phyloP scores from a whole-genome alignment of 78 protist genomes.

The Anaeramoeba flamelloides region DNA sequence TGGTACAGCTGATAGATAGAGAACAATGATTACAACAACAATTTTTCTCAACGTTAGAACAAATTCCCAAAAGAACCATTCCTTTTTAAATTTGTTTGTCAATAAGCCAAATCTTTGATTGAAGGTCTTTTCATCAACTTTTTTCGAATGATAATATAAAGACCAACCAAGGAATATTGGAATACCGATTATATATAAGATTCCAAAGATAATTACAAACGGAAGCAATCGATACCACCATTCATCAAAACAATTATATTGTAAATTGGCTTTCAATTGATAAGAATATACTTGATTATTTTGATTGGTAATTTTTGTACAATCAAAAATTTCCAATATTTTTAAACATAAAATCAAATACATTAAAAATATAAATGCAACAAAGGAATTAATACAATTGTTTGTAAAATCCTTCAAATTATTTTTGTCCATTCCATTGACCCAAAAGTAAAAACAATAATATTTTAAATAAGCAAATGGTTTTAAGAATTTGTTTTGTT shows the following conservation, averaged over 20 bases:
- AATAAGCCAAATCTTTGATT: background rate
- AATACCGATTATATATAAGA: background rate
- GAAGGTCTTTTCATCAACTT: background rate
- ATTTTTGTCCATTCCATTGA: background rate
- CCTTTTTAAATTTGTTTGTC: background rate
- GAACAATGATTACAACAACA: too few relatives aligned
- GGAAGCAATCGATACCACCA: background rate
- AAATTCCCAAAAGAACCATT: background rate
- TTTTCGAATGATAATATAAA: background rate
- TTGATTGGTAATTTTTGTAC: background rate
- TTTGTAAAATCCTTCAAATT: background rate
- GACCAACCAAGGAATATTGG: background rate
- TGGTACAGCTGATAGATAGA: too few relatives aligned
- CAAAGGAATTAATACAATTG: background rate
- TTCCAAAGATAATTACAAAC: background rate
- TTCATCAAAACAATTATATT: background rate
- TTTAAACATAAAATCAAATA: background rate
- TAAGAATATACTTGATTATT: too few relatives aligned
- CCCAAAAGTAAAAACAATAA: background rate
- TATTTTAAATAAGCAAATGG: background rate
- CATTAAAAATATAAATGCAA: background rate
- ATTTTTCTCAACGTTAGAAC: too few relatives aligned
- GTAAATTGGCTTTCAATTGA: background rate
- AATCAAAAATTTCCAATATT: background rate
- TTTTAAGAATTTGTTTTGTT: background rate